Conservation (phyloP, 1,284 basidiomycete species). For the Mycena citricolor region DNA sequence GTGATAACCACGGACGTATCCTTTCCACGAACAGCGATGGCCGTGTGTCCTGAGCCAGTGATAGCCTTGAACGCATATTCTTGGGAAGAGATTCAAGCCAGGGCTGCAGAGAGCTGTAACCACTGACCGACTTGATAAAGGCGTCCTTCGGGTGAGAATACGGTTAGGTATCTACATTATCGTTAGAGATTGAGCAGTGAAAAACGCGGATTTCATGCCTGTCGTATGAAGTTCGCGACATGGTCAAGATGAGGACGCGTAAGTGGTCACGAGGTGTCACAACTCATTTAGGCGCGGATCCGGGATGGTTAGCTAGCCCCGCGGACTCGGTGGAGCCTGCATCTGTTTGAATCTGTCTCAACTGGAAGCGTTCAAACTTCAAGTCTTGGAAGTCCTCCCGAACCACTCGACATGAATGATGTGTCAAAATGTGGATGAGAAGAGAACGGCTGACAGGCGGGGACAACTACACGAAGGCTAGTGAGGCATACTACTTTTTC, state of each 20-base stretch:
- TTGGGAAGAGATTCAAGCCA: conserved; percentile 33
- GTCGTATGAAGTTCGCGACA: conserved; percentile 85
- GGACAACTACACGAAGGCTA: background rate
- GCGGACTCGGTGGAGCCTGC: too few relatives aligned
- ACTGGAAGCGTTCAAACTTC: too few relatives aligned
- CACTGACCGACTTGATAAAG: conserved; percentile 95
- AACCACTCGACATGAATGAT: too few relatives aligned
- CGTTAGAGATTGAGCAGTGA: conserved; percentile 5
- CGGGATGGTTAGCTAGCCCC: too few relatives aligned
- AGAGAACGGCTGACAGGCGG: too few relatives aligned
- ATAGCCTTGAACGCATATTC: conserved; percentile 99
- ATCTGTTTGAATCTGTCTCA: too few relatives aligned
- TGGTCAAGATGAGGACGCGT: conserved; percentile 54
- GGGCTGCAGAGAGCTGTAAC: conserved; percentile 2
- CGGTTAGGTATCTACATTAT: conserved; percentile 73
- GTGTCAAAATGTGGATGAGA: too few relatives aligned
- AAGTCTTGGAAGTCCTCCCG: too few relatives aligned
- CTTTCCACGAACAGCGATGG: conserved; percentile 90
- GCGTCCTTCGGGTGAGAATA: conserved; percentile 93
- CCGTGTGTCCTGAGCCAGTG: conserved; percentile 93
- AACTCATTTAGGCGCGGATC: too few relatives aligned
- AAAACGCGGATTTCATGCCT: conserved; percentile 39
- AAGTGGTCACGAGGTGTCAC: too few relatives aligned
- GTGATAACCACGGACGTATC: conserved; percentile 96
- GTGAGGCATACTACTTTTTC: conserved; percentile 11